phyloP scores from a whole-genome alignment of 78 protist species.

The Andalucia godoyi region DNA sequence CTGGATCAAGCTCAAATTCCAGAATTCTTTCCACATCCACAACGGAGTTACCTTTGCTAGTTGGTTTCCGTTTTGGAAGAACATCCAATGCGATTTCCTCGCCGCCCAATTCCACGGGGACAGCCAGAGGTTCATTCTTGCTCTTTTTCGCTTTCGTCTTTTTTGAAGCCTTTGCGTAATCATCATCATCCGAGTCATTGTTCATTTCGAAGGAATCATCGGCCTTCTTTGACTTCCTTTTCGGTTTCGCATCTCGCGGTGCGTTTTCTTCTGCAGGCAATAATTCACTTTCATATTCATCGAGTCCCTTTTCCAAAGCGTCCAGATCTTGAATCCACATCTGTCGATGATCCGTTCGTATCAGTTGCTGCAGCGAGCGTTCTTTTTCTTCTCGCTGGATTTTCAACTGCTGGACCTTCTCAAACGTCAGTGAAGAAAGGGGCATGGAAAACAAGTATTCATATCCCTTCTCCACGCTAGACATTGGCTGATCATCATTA shows the following conservation, averaged over 20 bases:
- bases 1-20: not conserved
- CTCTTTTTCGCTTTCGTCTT: no score
- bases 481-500: not conserved
- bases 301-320: not conserved
- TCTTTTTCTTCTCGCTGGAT: not conserved
- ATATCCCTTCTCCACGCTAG: not conserved
- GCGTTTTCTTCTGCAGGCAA: no score
- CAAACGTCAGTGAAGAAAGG: not conserved
- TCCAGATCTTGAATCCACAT: constrained; percentile 1
- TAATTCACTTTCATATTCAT: not conserved
- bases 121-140: no score
- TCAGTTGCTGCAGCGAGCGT: not conserved
- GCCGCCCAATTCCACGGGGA: no score
- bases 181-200: no score
- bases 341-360: not conserved
- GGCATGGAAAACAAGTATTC: constrained; percentile 39
- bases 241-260: no score
- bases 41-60: no score
- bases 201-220: no score
- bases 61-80: no score
- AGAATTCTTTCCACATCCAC: not conserved
- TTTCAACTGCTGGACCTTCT: not conserved
- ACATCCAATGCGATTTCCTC: no score
- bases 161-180: no score
- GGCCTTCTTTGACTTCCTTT: not conserved